Percentiles rank a stretch among this genome's conserved stretches.
Evolutionary conservation across 2,329 filamentous ascomycete genomes (phyloP).

Genomic region (Ophiostoma quercus): DNA sequence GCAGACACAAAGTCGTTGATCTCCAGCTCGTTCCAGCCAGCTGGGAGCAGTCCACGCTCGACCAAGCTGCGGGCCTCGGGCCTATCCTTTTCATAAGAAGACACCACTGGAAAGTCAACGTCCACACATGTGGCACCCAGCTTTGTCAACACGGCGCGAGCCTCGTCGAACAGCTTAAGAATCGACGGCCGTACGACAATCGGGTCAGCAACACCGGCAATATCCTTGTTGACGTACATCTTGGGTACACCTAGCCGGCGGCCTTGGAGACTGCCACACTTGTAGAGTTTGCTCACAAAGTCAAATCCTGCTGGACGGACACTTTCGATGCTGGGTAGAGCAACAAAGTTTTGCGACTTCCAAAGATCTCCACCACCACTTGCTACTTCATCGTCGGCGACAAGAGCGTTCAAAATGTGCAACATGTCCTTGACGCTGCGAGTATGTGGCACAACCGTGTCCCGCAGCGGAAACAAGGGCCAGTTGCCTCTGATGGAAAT

Average conservation of each 20-base stretch:
- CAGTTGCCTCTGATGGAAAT: constrained; percentile 49
- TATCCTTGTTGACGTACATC: background rate
- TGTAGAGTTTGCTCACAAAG: background rate
- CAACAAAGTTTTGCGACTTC: background rate
- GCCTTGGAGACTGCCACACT: background rate
- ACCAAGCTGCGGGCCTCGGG: background rate
- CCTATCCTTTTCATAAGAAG: background rate
- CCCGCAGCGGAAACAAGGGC: constrained; percentile 53
- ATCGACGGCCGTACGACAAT: background rate
- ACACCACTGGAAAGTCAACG: background rate
- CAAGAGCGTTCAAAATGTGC: background rate
- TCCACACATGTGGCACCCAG: background rate
- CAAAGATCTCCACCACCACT: background rate
- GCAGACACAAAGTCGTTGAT: background rate
- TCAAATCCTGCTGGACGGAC: background rate
- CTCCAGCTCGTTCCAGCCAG: background rate
- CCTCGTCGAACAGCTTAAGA: background rate
- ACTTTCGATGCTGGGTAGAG: background rate
- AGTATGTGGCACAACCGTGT: constrained; percentile 42
- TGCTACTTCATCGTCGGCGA: background rate
- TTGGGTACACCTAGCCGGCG: background rate
- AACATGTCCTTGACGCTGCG: background rate
- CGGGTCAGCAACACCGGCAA: background rate
- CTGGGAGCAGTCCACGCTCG: background rate
- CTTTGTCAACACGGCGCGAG: background rate